Evolutionary conservation across 2,329 filamentous ascomycete genomes (phyloP).

Genomic region (Peltaster fructicola): DNA sequence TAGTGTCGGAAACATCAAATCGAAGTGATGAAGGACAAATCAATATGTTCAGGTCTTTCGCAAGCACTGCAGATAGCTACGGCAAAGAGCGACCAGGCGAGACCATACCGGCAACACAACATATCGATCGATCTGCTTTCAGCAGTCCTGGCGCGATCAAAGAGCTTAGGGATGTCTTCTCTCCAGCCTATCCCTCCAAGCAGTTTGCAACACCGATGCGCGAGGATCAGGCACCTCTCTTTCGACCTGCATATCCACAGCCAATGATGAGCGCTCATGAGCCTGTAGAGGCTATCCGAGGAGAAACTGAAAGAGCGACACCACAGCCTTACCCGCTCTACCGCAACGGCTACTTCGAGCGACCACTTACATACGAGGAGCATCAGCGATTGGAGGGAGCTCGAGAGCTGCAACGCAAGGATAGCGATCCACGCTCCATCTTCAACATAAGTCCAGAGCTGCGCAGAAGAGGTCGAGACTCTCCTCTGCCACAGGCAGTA

Average conservation of each 20-base stretch:
- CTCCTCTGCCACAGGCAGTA: conserved; percentile 80
- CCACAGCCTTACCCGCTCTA: conserved; percentile 11
- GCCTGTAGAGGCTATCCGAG: no score
- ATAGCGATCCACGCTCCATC: conserved; percentile 36
- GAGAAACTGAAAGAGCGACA: conserved; percentile 12
- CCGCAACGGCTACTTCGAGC: conserved; percentile 19
- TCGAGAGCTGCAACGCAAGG: conserved; percentile 26
- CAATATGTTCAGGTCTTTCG: no score
- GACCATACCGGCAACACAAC: no score
- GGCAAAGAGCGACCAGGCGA: no score
- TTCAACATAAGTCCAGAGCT: conserved; percentile 58
- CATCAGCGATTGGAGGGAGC: conserved; percentile 33
- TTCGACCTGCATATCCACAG: conserved; percentile 12
- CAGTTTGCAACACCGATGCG: conserved; percentile 11
- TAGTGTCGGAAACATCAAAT: no score
- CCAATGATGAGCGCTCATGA: conserved; percentile 11
- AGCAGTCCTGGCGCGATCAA: no score
- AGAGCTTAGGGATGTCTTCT: no score
- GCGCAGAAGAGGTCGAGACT: conserved; percentile 65
- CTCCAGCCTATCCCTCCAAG: conserved; percentile 5
- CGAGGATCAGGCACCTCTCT: conserved; percentile 15
- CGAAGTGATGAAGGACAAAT: no score
- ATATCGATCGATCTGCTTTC: no score
- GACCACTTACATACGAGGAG: conserved; percentile 19
- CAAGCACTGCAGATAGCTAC: no score